Evolutionary conservation across 768 basidiomycete species (phyloP), one percentile per base, ranked within the genome.

Genomic region (Mycena maculata): DNA sequence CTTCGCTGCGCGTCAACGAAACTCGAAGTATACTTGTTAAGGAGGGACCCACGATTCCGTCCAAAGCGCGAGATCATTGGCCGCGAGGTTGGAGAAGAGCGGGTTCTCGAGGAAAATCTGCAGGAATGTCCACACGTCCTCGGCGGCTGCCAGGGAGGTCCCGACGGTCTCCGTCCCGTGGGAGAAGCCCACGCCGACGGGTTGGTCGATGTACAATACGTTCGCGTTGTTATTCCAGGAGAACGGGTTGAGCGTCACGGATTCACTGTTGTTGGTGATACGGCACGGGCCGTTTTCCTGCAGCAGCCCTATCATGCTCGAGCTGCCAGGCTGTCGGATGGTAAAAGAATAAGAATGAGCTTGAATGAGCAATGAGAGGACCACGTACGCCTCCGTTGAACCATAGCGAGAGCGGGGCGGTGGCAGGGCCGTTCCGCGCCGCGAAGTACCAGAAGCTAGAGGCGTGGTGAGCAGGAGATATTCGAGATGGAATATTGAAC

Each of bases 251-350:
- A 81, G 72, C 1, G 78, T 76, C 30, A 89, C 85, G 23, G 79
- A 75, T 2, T 78, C 80, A 65, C 82, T 85, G 71, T 88, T 86
- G 70, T 86, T 87, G 22, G 78, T 86, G 60, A 89, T 86, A 23
- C 85, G 79, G 76, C 93, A 95, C 2, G 93, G 93, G 3, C 93
- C 92, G 70, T 84, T 78, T 75, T 92, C 92, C 84, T 92, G 91
- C 66, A 92, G 84, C 20, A 92, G 80, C 4, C 91, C 92, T 2
- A 90, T 79, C 79, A 85, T 86, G 41, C 86, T 85, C 2, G 86
- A 86, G 70, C 83, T 83, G 36, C 87, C 87, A 23, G 88, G 88
- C 84, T 86, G 28, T 27, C 20, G 33, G 49, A 10, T 12, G 41
- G 27, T 41, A 52, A 9, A 27, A 42, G 5, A 30, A 63, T 6